Evolutionary conservation across 2,329 filamentous ascomycete genomes (phyloP).

Genomic region (Cadophora malorum): DNA sequence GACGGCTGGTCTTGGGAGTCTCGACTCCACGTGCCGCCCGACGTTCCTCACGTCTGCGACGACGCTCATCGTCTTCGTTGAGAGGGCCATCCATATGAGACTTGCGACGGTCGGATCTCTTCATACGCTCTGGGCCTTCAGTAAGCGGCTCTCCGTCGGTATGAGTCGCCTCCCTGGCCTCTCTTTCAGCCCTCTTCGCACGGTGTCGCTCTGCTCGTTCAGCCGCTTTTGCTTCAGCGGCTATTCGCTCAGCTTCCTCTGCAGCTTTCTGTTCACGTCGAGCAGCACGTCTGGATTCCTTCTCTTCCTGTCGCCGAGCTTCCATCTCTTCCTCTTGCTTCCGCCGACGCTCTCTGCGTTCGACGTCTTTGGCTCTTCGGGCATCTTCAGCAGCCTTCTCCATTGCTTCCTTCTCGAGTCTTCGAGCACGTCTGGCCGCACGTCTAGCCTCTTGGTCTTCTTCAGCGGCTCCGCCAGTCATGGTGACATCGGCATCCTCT

Average conservation of each 20-base stretch:
- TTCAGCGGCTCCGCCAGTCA: constrained; percentile 56
- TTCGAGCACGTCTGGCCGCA: constrained; percentile 65
- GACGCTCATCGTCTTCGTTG: constrained; percentile 61
- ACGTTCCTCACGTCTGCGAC: constrained; percentile 59
- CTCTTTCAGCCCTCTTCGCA: constrained; percentile 53
- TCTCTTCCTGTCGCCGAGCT: constrained; percentile 61
- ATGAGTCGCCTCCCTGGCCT: constrained; percentile 48
- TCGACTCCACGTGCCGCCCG: constrained; percentile 51
- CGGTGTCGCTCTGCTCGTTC: constrained; percentile 58
- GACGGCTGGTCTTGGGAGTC: constrained; percentile 47
- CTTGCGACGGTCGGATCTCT: constrained; percentile 55
- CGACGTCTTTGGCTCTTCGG: constrained; percentile 62
- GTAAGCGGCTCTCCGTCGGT: constrained; percentile 53
- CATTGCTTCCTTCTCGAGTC: constrained; percentile 58
- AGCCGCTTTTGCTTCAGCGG: constrained; percentile 48
- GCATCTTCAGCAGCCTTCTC: constrained; percentile 59
- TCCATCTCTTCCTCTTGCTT: constrained; percentile 64
- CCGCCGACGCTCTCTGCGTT: constrained; percentile 60
- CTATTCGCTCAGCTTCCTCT: constrained; percentile 49
- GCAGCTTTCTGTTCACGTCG: constrained; percentile 57
- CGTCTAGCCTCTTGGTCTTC: constrained; percentile 60
- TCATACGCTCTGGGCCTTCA: constrained; percentile 51
- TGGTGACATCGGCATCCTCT: constrained; percentile 53
- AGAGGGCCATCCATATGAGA: constrained; percentile 52
- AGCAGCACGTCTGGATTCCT: constrained; percentile 63